Percentiles rank a stretch among this genome's conserved stretches.
Conservation (phyloP, 257 asterid genomes). For the Lavandula angustifolia region DNA sequence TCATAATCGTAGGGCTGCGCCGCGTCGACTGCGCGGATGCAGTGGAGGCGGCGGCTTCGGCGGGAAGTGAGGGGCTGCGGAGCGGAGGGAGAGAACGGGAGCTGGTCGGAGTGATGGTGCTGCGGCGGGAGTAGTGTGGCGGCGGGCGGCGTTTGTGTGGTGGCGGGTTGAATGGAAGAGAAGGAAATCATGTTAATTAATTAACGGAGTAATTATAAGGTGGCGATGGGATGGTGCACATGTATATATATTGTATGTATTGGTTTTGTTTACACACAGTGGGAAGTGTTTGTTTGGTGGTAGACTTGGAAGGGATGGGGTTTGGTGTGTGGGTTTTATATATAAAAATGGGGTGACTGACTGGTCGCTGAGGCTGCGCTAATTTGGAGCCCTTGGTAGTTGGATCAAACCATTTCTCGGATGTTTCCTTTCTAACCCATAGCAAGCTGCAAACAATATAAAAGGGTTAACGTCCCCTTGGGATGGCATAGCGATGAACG, state of each 20-base stretch:
- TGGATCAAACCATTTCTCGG: no score
- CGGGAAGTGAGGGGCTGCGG: conserved; percentile 11
- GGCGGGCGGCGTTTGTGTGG: conserved; percentile 32
- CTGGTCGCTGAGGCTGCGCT: background rate
- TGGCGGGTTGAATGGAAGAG: conserved; percentile 40
- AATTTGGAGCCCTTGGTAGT: conserved; percentile 16
- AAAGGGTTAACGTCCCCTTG: no score
- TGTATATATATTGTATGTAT: conserved; percentile 16
- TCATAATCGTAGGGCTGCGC: conserved; percentile 75
- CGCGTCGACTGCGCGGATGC: conserved; percentile 68
- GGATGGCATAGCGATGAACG: no score
- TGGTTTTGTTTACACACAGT: conserved; percentile 12
- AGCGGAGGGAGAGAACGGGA: conserved; percentile 22
- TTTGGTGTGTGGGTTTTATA: background rate
- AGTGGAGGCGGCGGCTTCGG: conserved; percentile 31
- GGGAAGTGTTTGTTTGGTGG: conserved; percentile 29
- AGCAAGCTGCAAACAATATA: no score
- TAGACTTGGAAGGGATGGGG: conserved; percentile 15
- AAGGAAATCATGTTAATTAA: conserved; percentile 44
- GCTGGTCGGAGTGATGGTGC: conserved; percentile 31
- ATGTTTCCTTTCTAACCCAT: no score
- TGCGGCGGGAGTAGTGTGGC: conserved; percentile 25
- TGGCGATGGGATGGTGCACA: background rate
- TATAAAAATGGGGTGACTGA: conserved; percentile 2
- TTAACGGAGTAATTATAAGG: conserved; percentile 7